These are phyloP conservation scores for Mucuna pruriens DNA, from an alignment of 306 rosid genomes.

Conservation along the genomic window DNA sequence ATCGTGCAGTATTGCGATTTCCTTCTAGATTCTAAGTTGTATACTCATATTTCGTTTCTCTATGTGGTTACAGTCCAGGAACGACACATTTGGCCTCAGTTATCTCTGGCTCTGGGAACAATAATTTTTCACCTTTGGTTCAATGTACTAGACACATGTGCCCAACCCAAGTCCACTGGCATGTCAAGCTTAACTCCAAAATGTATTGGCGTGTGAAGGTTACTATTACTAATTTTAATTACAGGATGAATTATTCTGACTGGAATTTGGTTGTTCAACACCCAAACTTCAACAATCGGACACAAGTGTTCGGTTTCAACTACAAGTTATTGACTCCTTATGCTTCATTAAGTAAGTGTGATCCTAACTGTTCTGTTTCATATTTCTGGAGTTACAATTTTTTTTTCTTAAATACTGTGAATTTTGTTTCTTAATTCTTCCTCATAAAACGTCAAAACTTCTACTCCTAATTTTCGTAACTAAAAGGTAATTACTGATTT, in stretches of 20 bases:
- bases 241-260: slow-evolving; percentile 74
- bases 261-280: slow-evolving; percentile 89
- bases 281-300: slow-evolving; percentile 81
- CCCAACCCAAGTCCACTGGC: slow-evolving; percentile 89
- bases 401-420: background rate
- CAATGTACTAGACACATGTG: slow-evolving; percentile 91
- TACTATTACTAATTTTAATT: slow-evolving; percentile 77
- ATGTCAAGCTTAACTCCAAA: slow-evolving; percentile 70
- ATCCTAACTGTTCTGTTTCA: slow-evolving; percentile 18
- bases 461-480: background rate
- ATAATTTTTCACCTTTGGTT: slow-evolving; percentile 57
- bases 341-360: slow-evolving; percentile 64
- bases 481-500: background rate
- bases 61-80: slow-evolving; percentile 50
- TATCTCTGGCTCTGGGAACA: slow-evolving; percentile 53
- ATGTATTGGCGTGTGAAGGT: slow-evolving; percentile 89
- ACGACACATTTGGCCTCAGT: slow-evolving; percentile 72
- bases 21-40: background rate
- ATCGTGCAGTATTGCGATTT: slow-evolving; percentile 20
- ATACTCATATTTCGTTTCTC: slow-evolving; percentile 22
- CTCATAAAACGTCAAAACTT: background rate
- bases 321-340: slow-evolving; percentile 75
- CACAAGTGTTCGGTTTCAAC: slow-evolving; percentile 76
- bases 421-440: background rate
- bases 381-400: background rate